Percentiles rank a stretch among this genome's conserved stretches.
phyloP scores from a whole-genome alignment of 176 grass and related monocot species.

The Poa annua region DNA sequence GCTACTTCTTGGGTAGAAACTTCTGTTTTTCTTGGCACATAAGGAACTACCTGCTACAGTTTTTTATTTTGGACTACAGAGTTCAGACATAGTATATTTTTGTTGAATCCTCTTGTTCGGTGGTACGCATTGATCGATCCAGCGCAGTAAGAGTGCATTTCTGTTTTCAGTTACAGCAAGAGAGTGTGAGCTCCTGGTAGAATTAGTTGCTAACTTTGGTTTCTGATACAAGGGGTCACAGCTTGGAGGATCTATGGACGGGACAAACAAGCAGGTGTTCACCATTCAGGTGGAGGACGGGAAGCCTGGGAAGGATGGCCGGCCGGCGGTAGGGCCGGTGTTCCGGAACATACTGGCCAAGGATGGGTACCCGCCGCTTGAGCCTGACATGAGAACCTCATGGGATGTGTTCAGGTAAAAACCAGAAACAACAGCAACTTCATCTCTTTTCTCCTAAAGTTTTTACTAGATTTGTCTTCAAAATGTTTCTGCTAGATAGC shows the following conservation, averaged over 20 bases:
- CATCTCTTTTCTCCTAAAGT: not conserved
- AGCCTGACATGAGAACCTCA: constrained; percentile 73
- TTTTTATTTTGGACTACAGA: not conserved
- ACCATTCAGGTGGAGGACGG: constrained; percentile 76
- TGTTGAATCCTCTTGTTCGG: not conserved
- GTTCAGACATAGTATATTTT: not conserved
- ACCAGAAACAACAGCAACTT: not conserved
- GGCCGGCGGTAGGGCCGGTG: constrained; percentile 69
- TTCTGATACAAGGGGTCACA: constrained; percentile 9
- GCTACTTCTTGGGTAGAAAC: not conserved
- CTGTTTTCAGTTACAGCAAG: not conserved
- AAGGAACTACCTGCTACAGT: not conserved
- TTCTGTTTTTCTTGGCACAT: not conserved
- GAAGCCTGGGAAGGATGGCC: constrained; percentile 66
- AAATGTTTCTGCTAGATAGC: not conserved
- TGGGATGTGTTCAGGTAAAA: constrained; percentile 98
- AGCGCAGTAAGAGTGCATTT: not conserved
- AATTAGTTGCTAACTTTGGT: constrained; percentile 30
- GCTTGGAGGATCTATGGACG: constrained; percentile 38
- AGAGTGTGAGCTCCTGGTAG: not conserved
- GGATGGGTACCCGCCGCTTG: constrained; percentile 67
- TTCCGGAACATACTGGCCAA: constrained; percentile 73
- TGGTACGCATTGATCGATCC: not conserved
- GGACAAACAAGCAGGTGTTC: constrained; percentile 53
- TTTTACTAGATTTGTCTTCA: not conserved